Conservation (phyloP, 192 early-diverging fungal genomes). For the Thoreauomyces humboldtii region DNA sequence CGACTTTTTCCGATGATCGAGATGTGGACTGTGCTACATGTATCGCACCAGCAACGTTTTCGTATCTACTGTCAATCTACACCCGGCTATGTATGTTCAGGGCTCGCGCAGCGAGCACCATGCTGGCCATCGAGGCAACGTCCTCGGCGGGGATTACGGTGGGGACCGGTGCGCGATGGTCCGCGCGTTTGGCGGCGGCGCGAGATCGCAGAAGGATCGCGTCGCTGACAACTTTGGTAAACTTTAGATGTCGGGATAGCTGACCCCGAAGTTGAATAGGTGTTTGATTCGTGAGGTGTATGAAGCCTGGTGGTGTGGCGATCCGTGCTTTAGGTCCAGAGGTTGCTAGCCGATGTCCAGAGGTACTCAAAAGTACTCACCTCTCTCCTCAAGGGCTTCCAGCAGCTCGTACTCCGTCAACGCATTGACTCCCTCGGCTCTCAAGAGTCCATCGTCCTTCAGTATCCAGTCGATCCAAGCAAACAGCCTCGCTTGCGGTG, state of each 20-base stretch:
- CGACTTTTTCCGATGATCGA: too few relatives aligned
- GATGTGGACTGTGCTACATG: too few relatives aligned
- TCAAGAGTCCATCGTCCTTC: slow-evolving; percentile 15
- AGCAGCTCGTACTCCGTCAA: slow-evolving; percentile 9
- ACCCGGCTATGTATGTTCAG: background rate
- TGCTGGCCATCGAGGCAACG: slow-evolving; percentile 5
- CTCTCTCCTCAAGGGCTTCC: slow-evolving; percentile 15
- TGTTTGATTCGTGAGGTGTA: background rate
- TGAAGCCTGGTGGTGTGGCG: too few relatives aligned
- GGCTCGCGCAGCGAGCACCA: slow-evolving; percentile 10
- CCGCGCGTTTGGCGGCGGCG: background rate
- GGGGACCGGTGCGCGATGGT: background rate
- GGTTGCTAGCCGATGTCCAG: too few relatives aligned
- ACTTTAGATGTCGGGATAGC: slow-evolving; percentile 1
- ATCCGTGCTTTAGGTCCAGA: too few relatives aligned
- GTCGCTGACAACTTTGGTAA: slow-evolving; percentile 5
- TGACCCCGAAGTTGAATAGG: background rate
- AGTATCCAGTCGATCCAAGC: slow-evolving; percentile 17
- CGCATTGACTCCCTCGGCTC: background rate
- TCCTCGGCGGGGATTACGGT: slow-evolving; percentile 1
- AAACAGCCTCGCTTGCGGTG: background rate
- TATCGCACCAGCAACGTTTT: too few relatives aligned
- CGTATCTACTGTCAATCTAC: background rate
- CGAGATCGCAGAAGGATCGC: background rate
- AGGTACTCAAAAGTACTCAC: background rate